Conservation (phyloP, 2,329 filamentous ascomycete genomes). For the Trichoderma aggressivum region DNA sequence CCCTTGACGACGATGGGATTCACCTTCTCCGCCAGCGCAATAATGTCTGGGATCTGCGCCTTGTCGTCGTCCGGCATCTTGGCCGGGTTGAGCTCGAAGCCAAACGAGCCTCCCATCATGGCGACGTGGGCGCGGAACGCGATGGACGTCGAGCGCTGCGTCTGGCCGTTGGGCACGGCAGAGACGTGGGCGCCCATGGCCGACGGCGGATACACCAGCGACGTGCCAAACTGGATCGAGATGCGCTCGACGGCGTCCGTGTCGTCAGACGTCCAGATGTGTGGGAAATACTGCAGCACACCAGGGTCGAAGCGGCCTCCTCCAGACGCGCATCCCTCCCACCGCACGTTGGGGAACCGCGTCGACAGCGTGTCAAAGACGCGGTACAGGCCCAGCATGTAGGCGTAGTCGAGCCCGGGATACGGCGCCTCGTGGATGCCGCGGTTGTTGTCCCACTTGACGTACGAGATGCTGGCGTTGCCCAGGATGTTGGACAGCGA, state of each 20-base stretch:
- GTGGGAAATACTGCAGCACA: slow-evolving; percentile 61
- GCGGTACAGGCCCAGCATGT: slow-evolving; percentile 62
- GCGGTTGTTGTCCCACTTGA: slow-evolving; percentile 69
- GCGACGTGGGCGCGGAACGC: slow-evolving; percentile 62
- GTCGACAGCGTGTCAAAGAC: slow-evolving; percentile 59
- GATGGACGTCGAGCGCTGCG: slow-evolving; percentile 53
- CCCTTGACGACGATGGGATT: slow-evolving; percentile 59
- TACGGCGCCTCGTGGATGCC: slow-evolving; percentile 58
- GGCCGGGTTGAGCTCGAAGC: slow-evolving; percentile 59
- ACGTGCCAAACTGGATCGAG: slow-evolving; percentile 61
- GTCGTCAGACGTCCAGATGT: slow-evolving; percentile 64
- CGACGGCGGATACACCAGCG: slow-evolving; percentile 58
- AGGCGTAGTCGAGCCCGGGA: slow-evolving; percentile 53
- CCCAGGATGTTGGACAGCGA: slow-evolving; percentile 53
- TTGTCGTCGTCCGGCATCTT: slow-evolving; percentile 50
- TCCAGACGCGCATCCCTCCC: slow-evolving; percentile 64
- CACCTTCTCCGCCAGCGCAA: slow-evolving; percentile 52
- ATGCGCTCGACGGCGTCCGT: slow-evolving; percentile 61
- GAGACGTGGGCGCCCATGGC: slow-evolving; percentile 66
- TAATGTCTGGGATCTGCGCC: slow-evolving; percentile 50
- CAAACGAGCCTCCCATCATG: slow-evolving; percentile 67
- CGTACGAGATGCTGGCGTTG: slow-evolving; percentile 52
- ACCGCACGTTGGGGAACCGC: slow-evolving; percentile 59
- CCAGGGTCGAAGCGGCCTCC: slow-evolving; percentile 63
- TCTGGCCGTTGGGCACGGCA: slow-evolving; percentile 57